phyloP scores from a whole-genome alignment of 805 yeast species.

The Ogataea corticis region DNA sequence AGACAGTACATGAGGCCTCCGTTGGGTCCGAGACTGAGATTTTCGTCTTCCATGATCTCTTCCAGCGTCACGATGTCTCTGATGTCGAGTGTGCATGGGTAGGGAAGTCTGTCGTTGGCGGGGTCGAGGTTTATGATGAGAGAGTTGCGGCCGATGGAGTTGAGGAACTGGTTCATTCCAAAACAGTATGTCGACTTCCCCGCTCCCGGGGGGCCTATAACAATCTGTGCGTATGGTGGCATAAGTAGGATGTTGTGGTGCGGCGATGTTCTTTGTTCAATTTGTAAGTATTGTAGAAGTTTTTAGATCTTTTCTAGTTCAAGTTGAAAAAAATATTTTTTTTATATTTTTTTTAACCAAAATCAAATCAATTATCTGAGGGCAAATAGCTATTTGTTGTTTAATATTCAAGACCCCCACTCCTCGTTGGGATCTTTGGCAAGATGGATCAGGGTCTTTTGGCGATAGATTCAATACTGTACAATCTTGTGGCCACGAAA shows the following conservation, averaged over 20 bases:
- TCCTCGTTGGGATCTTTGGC: not conserved
- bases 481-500: constrained; percentile 27
- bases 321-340: too few species aligned
- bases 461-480: constrained; percentile 27
- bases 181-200: constrained; percentile 95
- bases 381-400: not conserved
- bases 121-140: constrained; percentile 91
- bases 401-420: not conserved
- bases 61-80: constrained; percentile 57
- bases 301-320: too few species aligned
- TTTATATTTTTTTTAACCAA: too few species aligned
- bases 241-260: constrained; percentile 30
- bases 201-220: constrained; percentile 97
- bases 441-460: constrained; percentile 28
- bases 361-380: not conserved
- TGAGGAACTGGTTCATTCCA: constrained; percentile 89
- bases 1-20: constrained; percentile 91
- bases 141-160: constrained; percentile 89
- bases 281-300: too few species aligned
- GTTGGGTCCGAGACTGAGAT: constrained; percentile 56
- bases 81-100: constrained; percentile 56
- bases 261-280: too few species aligned
- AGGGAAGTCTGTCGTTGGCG: constrained; percentile 56
- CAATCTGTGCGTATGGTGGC: constrained; percentile 81
- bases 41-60: constrained; percentile 57